Evolutionary conservation across 768 basidiomycete species (phyloP), one percentile per base, ranked within the genome.

Genomic region (Lyophyllum shimeji): DNA sequence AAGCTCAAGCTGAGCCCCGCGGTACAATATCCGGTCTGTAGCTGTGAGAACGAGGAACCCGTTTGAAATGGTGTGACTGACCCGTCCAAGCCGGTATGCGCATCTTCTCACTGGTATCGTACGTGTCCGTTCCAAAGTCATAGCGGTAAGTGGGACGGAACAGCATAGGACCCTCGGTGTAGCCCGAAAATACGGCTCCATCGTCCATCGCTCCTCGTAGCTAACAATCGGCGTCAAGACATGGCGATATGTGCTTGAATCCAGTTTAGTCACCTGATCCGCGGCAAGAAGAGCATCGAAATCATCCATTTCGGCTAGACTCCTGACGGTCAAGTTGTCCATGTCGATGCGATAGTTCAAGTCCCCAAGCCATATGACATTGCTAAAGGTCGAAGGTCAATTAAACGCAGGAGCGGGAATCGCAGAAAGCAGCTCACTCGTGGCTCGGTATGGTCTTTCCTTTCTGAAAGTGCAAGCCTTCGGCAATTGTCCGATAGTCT

Each of bases 71-170:
- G 25, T 27, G 37, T 50, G 37, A 60, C 81, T 56, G 53, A 94
- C 94, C 94, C 63, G 96, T 98, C 95, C 95, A 98, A 17, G 96
- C 93, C 5, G 97, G 97, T 66, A 97, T 89, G 23, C 97, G 83
- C 82, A 87, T 84, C 76, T 98, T 99, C 72, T 98, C 97, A 67
- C 93, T 91, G 13, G 93, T 90, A 69, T 99, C 97, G 68, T 98
- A 99, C 46, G 79, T 78, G 59, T 97, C 89, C 8, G 94, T 86
- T 9, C 85, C 83, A 6, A 87, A 66, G 65, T 90, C 86, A 65
- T 95, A 98, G 60, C 93, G 90, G 74, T 99, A 98, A 1, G 96
- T 99, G 7, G 97, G 97, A 13, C 85, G 77, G 74, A 99, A 99
- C n/a, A 90, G 66, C 17, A 98, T 69, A 0, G 92, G 91, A 0